Base-by-base conservation (phyloP, 768 basidiomycete genomes). In the Mycena venus region DNA sequence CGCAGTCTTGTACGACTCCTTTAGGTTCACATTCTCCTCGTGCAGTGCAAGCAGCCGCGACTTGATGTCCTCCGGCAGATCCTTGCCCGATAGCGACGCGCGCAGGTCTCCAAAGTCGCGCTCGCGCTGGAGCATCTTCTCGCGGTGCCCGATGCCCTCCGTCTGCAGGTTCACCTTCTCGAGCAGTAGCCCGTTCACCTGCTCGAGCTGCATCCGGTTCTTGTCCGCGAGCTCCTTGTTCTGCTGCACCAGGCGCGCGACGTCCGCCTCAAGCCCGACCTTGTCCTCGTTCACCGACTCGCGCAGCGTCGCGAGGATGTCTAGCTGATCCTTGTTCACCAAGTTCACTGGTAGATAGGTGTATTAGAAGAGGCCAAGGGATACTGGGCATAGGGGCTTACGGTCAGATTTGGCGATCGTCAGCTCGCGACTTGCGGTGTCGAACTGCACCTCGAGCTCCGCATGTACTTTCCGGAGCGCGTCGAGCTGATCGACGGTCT, bases 241-340 rank as follows among this genome's bases (percentile, higher is more conserved):
- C 77, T 93, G 90, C 67, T 90, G 90, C 78, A 88, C 90, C 49
- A 96, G 82, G 40, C 87, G 87, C 31, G 88, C 88, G 40, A 94
- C 82, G 67, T 97, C 94, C 2, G 84, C 85, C 79, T 95, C 94
- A 12, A 97, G 88, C 17, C 86, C 90, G 15, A 88, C 88, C 82
- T 96, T 96, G 83, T 99, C 97, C 80, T 95, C 93, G 79, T 93
- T 94, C 51, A 98, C 95, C 2, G 95, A 96, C 71, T 96, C 95
- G 49, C 97, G 92, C 31, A 98, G 85, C 8, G 92, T 92, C 3
- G 92, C 89, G 36, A 99, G 91, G 70, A 97, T 96, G 64, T 97
- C 97, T 25, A 97, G 86, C 81, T 99, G 96, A 80, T 98, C 96
- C 81, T 95, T 96, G 86, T 96, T 95, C 55, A 99, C 94, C 53